Evolutionary conservation across 208 protist species (phyloP), one percentile per base, ranked within the genome.

Genomic region (Trypanosoma theileri): DNA sequence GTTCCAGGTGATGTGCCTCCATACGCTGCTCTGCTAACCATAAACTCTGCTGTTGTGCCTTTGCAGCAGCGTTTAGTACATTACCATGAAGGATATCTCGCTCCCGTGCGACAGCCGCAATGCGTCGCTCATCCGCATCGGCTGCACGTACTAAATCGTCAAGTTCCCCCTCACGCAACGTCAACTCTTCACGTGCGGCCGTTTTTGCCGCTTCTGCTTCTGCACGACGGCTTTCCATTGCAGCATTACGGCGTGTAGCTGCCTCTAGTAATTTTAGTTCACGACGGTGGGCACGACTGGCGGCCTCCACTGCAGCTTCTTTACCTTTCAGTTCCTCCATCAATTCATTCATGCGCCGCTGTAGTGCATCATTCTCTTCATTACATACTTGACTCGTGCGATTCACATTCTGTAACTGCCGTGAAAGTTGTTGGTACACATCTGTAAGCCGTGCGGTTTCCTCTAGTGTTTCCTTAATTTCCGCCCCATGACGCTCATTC

Each of bases 371-470:
- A 59, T 93, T 91, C 44, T 93, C 88, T 69, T 98, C 84, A 53
- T 92, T 92, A 63, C 91, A 89, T 50, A 90, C 85, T 75, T 98
- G 90, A 69, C 97, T 75, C 2, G 94, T 79, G 22, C 81, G 84
- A 59, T 94, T 82, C 26, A 89, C 78, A 72, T 95, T 81, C 60
- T 92, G 86, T 58, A 82, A 77, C 73, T 94, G 81, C 42, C 84
- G 79, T 58, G 76, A 79, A 24, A 97, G 80, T 4, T 61, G 75
- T 66, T 97, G 90, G 71, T 91, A 93, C 69, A 91, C 81, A 69
- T 97, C 94, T 35, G 80, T 73, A 12, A 92, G 77, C 21, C 61
- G 66, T 56, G 82, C 73, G 21, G 76, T 89, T 61, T 92, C 79
- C 7, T 71, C 73, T 28, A 69, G 54, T 11, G 72, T 64, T 4